Percentiles rank a stretch among this genome's conserved stretches.
These are phyloP conservation scores for Aurinia saxatilis DNA, from an alignment of 345 rosid genomes.

Conservation along the genomic window DNA sequence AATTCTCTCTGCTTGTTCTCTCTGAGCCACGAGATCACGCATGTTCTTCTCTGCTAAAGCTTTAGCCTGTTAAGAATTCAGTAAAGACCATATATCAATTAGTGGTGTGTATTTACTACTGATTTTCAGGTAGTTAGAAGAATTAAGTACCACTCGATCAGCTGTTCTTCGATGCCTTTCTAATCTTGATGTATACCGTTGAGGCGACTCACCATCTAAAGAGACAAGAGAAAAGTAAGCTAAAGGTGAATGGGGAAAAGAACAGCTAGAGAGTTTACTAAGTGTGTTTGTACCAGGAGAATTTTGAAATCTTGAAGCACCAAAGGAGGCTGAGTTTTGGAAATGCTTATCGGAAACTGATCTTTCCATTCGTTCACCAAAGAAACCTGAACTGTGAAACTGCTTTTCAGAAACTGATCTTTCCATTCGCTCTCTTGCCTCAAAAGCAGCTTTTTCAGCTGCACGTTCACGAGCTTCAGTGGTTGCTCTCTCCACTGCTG, in stretches of 20 bases:
- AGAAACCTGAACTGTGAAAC: slow-evolving; percentile 37
- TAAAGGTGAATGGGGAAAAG: not conserved
- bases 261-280: not conserved
- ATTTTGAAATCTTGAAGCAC: slow-evolving; percentile 41
- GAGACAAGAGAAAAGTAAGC: slow-evolving; percentile 1
- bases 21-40: slow-evolving; percentile 86
- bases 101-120: not conserved
- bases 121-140: not conserved
- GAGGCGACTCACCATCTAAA: slow-evolving; percentile 83
- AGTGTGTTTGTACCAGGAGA: slow-evolving; percentile 45
- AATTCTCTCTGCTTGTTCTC: slow-evolving; percentile 87
- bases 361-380: slow-evolving; percentile 21
- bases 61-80: slow-evolving; percentile 58
- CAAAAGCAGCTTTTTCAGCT: slow-evolving; percentile 62
- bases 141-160: slow-evolving; percentile 71
- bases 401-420: slow-evolving; percentile 62
- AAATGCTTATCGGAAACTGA: slow-evolving; percentile 50
- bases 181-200: slow-evolving; percentile 87
- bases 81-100: not conserved
- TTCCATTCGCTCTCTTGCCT: slow-evolving; percentile 60
- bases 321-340: slow-evolving; percentile 41
- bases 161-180: slow-evolving; percentile 89
- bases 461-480: slow-evolving; percentile 95
- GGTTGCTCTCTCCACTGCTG: slow-evolving; percentile 89
- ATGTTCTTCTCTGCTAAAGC: slow-evolving; percentile 91